Evolutionary conservation across 2,329 filamentous ascomycete species (phyloP).

Genomic region (Fusarium sp.): DNA sequence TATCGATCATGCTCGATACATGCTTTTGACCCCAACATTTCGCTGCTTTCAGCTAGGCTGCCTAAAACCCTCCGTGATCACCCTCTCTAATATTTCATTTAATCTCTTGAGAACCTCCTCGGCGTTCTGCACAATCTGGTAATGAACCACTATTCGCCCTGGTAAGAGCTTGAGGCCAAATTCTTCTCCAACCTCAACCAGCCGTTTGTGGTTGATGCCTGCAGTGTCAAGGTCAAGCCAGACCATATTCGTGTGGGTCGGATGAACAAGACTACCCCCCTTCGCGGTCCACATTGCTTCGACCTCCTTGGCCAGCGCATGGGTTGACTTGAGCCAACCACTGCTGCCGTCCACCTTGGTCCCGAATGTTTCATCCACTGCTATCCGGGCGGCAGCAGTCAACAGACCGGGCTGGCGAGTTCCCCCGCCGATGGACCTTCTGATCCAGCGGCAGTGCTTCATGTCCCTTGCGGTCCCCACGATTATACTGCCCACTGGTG

Average conservation of each 20-base stretch:
- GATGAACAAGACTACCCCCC: conserved; percentile 17
- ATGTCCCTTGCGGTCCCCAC: conserved; percentile 63
- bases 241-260: conserved; percentile 43
- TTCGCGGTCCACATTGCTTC: not conserved
- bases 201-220: too few relatives aligned
- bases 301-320: not conserved
- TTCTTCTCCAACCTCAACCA: too few relatives aligned
- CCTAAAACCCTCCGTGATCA: too few relatives aligned
- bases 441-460: conserved; percentile 53
- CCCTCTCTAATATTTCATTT: too few relatives aligned
- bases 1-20: too few relatives aligned
- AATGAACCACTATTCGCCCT: too few relatives aligned
- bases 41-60: too few relatives aligned
- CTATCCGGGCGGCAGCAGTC: conserved; percentile 75
- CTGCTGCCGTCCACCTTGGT: conserved; percentile 67
- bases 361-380: too few relatives aligned
- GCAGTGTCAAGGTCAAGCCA: conserved; percentile 33
- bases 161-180: too few relatives aligned
- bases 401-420: conserved; percentile 79
- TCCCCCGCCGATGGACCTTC: conserved; percentile 81
- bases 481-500: conserved; percentile 81
- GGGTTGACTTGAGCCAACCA: conserved; percentile 4
- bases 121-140: too few relatives aligned
- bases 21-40: too few relatives aligned
- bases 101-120: too few relatives aligned